phyloP scores from a whole-genome alignment of 768 basidiomycete genomes.

The Cantharellus anzutake region DNA sequence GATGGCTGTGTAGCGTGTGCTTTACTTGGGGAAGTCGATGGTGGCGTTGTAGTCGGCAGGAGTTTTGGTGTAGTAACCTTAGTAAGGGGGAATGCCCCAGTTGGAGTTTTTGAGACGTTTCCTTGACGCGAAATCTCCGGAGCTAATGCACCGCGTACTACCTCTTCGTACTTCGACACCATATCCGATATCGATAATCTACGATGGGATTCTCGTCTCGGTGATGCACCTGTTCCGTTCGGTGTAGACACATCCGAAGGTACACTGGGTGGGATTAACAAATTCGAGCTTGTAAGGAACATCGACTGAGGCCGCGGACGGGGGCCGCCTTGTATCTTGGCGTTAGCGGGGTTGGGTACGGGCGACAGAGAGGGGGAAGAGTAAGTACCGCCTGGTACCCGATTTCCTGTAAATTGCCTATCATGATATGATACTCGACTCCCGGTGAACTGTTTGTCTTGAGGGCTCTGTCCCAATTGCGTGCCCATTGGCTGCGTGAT shows the following conservation, averaged over 20 bases:
- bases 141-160: conserved; percentile 13
- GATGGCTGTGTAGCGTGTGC: not conserved
- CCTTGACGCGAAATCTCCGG: not conserved
- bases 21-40: not conserved
- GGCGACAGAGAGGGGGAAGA: not conserved
- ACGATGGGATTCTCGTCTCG: conserved; percentile 20
- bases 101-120: not conserved
- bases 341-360: not conserved
- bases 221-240: conserved; percentile 1
- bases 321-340: not conserved
- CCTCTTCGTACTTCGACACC: conserved; percentile 65
- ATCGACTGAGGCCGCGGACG: conserved; percentile 55
- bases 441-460: not conserved
- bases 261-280: not conserved
- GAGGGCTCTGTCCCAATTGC: too few relatives aligned
- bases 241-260: not conserved
- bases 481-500: not conserved
- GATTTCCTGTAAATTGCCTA: not conserved
- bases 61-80: not conserved
- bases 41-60: not conserved
- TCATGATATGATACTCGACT: not conserved
- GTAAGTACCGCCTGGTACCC: not conserved
- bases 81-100: not conserved
- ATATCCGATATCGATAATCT: conserved; percentile 73
- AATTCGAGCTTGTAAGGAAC: conserved; percentile 36